A percentile compares a stretch with the other conserved stretches of the same genome.
Evolutionary conservation across 2,329 filamentous ascomycete genomes (phyloP).

Genomic region (Cordyceps cateniannulata): DNA sequence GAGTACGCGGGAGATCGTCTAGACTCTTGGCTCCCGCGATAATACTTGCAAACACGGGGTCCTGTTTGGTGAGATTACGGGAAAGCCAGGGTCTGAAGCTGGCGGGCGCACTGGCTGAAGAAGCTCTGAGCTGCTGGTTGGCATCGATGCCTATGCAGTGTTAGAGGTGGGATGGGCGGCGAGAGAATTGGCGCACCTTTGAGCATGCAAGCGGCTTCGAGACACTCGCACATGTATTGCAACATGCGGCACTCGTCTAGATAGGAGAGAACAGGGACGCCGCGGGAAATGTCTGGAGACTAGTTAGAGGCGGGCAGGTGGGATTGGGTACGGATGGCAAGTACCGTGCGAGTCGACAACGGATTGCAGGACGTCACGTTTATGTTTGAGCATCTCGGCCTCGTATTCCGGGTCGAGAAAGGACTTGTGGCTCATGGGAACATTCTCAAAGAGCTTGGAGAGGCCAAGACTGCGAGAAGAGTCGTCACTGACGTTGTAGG

Average conservation of each 20-base stretch:
- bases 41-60: constrained; percentile 8
- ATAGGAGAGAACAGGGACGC: neutral
- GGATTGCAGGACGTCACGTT: constrained; percentile 3
- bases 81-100: constrained; percentile 12
- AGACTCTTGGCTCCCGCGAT: neutral
- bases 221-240: constrained; percentile 11
- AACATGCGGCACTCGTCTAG: constrained; percentile 10
- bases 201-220: constrained; percentile 10
- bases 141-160: constrained; percentile 5
- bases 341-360: constrained; percentile 10
- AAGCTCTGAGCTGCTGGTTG: constrained; percentile 10
- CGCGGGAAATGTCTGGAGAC: neutral
- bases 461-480: neutral
- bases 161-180: neutral
- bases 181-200: neutral
- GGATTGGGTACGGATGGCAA: neutral
- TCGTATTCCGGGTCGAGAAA: constrained; percentile 11
- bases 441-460: constrained; percentile 6
- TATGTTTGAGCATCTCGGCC: constrained; percentile 11
- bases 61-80: constrained; percentile 8
- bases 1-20: constrained; percentile 21
- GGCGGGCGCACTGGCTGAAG: constrained; percentile 4
- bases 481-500: neutral
- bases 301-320: neutral
- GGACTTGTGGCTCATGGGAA: constrained; percentile 8